Percentiles rank a stretch among this genome's conserved stretches.
Evolutionary conservation across 2,329 filamentous ascomycete genomes (phyloP).

Genomic region (Xylaria sp.): DNA sequence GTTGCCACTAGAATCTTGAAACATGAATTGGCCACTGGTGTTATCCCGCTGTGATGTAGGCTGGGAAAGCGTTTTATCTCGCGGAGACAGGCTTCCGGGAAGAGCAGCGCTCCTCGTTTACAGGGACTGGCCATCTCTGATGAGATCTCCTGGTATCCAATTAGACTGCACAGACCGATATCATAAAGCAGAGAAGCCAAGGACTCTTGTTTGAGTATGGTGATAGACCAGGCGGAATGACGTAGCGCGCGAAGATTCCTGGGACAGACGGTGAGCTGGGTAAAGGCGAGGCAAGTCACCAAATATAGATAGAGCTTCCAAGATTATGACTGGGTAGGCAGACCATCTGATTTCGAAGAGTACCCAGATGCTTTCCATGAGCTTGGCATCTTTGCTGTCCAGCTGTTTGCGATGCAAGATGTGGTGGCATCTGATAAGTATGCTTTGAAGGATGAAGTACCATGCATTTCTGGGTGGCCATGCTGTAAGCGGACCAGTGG

Average conservation of each 20-base stretch:
- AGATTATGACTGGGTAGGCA: not conserved
- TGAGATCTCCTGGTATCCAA: not conserved
- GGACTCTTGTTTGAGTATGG: not conserved
- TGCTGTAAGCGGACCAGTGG: constrained; percentile 23
- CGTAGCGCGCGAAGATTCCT: not conserved
- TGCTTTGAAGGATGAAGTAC: constrained; percentile 29
- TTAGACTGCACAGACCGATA: constrained; percentile 8
- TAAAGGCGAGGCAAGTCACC: not conserved
- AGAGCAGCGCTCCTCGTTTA: not conserved
- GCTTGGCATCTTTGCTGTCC: not conserved
- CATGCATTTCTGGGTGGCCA: constrained; percentile 29
- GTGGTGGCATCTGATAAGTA: constrained; percentile 10
- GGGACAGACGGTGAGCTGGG: not conserved
- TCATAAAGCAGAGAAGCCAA: constrained; percentile 9
- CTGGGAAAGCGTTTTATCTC: constrained; percentile 5
- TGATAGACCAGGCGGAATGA: not conserved
- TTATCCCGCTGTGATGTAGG: constrained; percentile 17
- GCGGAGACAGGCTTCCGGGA: not conserved
- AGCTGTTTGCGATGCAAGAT: not conserved
- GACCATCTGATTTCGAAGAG: not conserved
- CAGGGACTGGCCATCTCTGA: not conserved
- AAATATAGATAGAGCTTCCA: not conserved
- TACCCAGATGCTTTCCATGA: not conserved
- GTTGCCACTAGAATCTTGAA: constrained; percentile 29
- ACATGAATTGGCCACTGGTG: constrained; percentile 15